Evolutionary conservation across 306 rosid species (phyloP).

Genomic region (Gastrolobium bilobum): DNA sequence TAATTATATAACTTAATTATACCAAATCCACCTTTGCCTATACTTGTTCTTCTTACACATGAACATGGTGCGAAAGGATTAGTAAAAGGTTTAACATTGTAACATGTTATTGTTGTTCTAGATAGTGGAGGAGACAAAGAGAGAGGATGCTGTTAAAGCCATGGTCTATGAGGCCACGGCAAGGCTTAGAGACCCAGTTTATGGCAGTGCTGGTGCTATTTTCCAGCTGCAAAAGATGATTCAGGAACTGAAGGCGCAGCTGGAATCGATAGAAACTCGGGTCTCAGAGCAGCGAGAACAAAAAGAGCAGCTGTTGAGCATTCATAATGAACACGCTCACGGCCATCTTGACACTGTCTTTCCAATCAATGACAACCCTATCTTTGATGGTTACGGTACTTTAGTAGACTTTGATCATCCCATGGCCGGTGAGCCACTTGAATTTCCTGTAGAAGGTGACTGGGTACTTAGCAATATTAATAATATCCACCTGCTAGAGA

Average conservation of each 20-base stretch:
- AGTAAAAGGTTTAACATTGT: not conserved
- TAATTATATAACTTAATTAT: too few species aligned
- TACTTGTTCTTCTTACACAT: not conserved
- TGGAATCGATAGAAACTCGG: slow-evolving; percentile 22
- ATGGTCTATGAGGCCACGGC: slow-evolving; percentile 52
- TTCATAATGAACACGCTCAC: not conserved
- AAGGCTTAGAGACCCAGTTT: slow-evolving; percentile 54
- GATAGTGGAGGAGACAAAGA: slow-evolving; percentile 53
- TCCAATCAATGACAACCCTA: not conserved
- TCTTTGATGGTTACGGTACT: slow-evolving; percentile 13
- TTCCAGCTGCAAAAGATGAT: slow-evolving; percentile 46
- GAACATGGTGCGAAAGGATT: not conserved
- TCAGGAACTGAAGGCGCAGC: slow-evolving; percentile 20
- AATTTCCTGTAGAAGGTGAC: slow-evolving; percentile 25
- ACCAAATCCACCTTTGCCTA: not conserved
- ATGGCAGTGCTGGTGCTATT: slow-evolving; percentile 52
- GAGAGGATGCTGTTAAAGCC: slow-evolving; percentile 51
- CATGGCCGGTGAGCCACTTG: slow-evolving; percentile 17
- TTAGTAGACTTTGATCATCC: not conserved
- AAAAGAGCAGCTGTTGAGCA: slow-evolving; percentile 32
- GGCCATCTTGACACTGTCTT: not conserved
- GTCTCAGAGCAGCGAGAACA: slow-evolving; percentile 37
- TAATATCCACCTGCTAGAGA: not conserved
- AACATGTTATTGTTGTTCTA: not conserved
- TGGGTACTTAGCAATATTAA: not conserved